Base-by-base conservation (phyloP, 2,329 filamentous ascomycete species). In the Aspergillus fumigatus region DNA sequence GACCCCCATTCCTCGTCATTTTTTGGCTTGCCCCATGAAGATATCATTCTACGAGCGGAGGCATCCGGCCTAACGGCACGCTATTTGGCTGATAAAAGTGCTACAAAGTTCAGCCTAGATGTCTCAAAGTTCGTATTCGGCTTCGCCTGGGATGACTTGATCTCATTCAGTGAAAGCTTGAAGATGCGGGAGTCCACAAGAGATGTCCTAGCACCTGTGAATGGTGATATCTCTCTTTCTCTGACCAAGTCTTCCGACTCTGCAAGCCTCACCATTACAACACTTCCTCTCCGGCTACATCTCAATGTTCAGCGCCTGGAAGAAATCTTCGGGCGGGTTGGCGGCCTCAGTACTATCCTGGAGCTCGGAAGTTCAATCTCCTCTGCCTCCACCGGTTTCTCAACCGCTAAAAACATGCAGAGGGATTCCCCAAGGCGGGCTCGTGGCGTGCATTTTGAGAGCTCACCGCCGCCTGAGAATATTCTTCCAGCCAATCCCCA, bases 321-420 rank as follows among this genome's bases (percentile, higher is more conserved):
- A 64, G 92, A 96, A 65, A 90, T 90, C 0, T 86, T 97, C 58
- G 85, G 85, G 55, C 91, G 90, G 81, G 92, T 97, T 73, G 94
- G 94, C 38, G 94, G 94, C 0, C 78, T 99, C 47, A 96, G 92
- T 71, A 91, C 92, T 62, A 88, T 99, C 52, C 78, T 99, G 47
- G 95, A 94, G 65, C 84, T 97, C 70, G 90, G 92, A 60, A 89
- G 84, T 57, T 96, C 93, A 0, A 88, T 96, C 60, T 85, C 88
- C 10, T 92, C 89, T 0, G 88, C 84, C 58, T 82, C 84, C n/a
- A 84, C 86, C 1, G 66, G 73, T 61, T n/a, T n/a, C n/a, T n/a
- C n/a, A n/a, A n/a, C n/a, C n/a, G n/a, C n/a, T n/a, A 70, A 75
- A 67, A 69, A 65, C 11, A 71, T 69, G 27, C 65, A 70, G 14